phyloP scores from a whole-genome alignment of 306 rosid genomes.

The Cicer yamashitae region DNA sequence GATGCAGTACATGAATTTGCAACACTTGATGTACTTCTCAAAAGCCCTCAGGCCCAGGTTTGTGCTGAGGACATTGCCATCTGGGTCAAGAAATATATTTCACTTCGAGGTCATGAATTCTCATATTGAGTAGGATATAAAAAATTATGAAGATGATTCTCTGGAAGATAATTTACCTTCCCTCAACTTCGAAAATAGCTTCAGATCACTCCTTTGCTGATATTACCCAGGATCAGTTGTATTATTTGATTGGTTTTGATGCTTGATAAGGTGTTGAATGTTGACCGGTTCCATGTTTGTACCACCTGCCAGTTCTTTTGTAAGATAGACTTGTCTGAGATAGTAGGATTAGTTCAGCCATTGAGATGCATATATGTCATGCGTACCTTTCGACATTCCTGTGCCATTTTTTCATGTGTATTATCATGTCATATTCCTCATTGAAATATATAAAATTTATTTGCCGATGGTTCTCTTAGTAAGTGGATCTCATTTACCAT shows the following conservation, averaged over 20 bases:
- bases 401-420: slow-evolving; percentile 57
- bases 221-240: slow-evolving; percentile 40
- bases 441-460: slow-evolving; percentile 48
- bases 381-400: slow-evolving; percentile 44
- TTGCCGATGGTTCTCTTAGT: slow-evolving; percentile 20
- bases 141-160: slow-evolving; percentile 35
- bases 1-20: slow-evolving; percentile 97
- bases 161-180: slow-evolving; percentile 37
- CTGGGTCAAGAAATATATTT: slow-evolving; percentile 90
- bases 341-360: slow-evolving; percentile 71
- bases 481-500: too few species aligned
- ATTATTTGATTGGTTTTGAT: slow-evolving; percentile 48
- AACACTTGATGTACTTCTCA: slow-evolving; percentile 87
- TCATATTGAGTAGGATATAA: slow-evolving; percentile 68
- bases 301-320: slow-evolving; percentile 51
- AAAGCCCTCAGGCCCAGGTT: slow-evolving; percentile 91
- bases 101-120: slow-evolving; percentile 94
- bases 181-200: slow-evolving; percentile 37
- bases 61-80: slow-evolving; percentile 96
- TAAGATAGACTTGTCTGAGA: slow-evolving; percentile 59
- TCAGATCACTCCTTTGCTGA: slow-evolving; percentile 44
- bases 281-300: slow-evolving; percentile 41
- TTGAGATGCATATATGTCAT: slow-evolving; percentile 52
- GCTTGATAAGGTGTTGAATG: slow-evolving; percentile 45
- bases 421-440: slow-evolving; percentile 46